Conservation (phyloP, 495 filamentous ascomycete species). For the Podospora conica region DNA sequence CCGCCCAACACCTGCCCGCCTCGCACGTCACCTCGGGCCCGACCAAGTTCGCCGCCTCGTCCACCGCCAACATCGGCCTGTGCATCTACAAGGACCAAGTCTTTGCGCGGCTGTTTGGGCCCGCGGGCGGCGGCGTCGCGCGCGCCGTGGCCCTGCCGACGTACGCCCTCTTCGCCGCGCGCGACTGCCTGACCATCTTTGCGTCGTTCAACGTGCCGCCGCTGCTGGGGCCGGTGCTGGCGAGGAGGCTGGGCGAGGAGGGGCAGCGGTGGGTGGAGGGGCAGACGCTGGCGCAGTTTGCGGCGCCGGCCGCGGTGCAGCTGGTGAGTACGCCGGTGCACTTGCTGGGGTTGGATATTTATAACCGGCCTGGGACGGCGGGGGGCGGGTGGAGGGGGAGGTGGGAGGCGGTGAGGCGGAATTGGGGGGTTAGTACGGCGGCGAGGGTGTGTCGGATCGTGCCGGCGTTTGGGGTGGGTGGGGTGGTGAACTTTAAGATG, state of each 20-base stretch:
- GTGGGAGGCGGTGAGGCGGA: conserved; percentile 56
- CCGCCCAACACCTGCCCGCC: conserved; percentile 49
- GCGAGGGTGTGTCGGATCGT: conserved; percentile 88
- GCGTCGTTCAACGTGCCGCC: conserved; percentile 88
- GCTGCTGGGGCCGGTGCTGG: conserved; percentile 61
- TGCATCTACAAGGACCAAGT: conserved; percentile 90
- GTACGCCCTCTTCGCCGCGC: conserved; percentile 71
- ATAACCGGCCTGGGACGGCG: conserved; percentile 57
- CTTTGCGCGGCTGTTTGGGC: conserved; percentile 78
- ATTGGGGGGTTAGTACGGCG: conserved; percentile 69
- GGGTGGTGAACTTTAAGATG: conserved; percentile 76
- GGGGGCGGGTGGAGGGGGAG: conserved; percentile 50
- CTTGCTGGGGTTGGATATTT: conserved; percentile 80
- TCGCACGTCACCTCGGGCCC: conserved; percentile 61
- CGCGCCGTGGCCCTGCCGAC: conserved; percentile 55
- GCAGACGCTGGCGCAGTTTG: conserved; percentile 67
- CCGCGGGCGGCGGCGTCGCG: conserved; percentile 36
- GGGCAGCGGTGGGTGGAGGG: conserved; percentile 34
- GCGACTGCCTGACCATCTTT: conserved; percentile 90
- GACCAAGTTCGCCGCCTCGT: conserved; percentile 77
- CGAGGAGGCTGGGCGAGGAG: conserved; percentile 47
- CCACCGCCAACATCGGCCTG: conserved; percentile 78
- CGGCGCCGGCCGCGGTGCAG: conserved; percentile 75
- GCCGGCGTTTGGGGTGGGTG: conserved; percentile 89
- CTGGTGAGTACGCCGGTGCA: conserved; percentile 80